Percentiles rank a stretch among this genome's conserved stretches.
These are phyloP conservation scores for Polygonum maritimum DNA, from an alignment of 148 eudicot genomes.

Conservation along the genomic window DNA sequence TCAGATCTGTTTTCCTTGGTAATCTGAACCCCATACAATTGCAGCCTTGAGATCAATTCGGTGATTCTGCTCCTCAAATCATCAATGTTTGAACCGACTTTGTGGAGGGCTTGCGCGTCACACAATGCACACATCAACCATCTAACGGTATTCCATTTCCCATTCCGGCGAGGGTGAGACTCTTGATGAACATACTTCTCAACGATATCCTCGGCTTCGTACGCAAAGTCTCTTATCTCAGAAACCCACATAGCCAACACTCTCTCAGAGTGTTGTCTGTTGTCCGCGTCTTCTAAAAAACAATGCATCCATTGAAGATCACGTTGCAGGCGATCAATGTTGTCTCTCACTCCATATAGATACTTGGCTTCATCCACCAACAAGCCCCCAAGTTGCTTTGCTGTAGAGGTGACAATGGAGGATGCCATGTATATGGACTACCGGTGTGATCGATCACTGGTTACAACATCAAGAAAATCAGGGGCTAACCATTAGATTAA, in stretches of 20 bases:
- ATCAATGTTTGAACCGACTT: neutral
- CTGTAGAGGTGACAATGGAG: neutral
- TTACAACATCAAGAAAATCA: no score
- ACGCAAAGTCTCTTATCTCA: neutral
- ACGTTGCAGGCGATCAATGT: neutral
- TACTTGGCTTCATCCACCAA: neutral
- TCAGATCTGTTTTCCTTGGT: neutral
- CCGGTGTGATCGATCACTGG: no score
- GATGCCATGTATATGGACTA: neutral
- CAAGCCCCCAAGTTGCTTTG: neutral
- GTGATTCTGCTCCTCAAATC: neutral
- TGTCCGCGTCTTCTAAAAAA: neutral
- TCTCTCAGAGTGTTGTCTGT: neutral
- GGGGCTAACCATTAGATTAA: no score
- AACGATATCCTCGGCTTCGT: neutral
- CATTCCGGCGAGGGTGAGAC: neutral
- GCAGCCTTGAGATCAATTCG: neutral
- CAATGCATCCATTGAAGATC: neutral
- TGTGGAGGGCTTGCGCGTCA: neutral
- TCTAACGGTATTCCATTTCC: neutral
- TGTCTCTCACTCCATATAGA: neutral
- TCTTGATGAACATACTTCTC: neutral
- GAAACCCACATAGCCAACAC: neutral
- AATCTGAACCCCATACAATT: neutral
- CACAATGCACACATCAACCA: neutral